A percentile compares a stretch with the other conserved stretches of the same genome.
Conservation (phyloP, 2,329 filamentous ascomycete genomes). For the Karstenula rhodostoma region DNA sequence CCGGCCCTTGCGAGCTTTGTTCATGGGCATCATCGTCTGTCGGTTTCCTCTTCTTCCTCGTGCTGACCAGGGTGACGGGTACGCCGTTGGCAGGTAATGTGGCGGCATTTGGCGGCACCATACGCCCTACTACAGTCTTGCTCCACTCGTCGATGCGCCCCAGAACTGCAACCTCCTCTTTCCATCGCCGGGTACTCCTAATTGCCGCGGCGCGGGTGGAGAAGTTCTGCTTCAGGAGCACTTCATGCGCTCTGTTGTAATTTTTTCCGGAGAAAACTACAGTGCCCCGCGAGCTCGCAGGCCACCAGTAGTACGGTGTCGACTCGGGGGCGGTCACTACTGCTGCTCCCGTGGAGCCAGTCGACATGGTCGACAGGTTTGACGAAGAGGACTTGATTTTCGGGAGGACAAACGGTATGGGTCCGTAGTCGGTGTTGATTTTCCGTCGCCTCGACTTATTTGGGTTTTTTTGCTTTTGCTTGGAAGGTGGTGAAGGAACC, state of each 20-base stretch:
- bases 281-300: conserved; percentile 66
- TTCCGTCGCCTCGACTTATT: conserved; percentile 30
- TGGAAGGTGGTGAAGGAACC: background rate
- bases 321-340: conserved; percentile 57
- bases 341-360: conserved; percentile 47
- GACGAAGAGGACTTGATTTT: conserved; percentile 65
- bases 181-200: conserved; percentile 74
- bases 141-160: conserved; percentile 41
- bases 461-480: conserved; percentile 21
- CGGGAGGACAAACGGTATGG: conserved; percentile 70
- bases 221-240: conserved; percentile 79
- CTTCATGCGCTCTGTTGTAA: conserved; percentile 73
- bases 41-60: conserved; percentile 47
- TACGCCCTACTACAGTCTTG: conserved; percentile 38
- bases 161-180: conserved; percentile 67
- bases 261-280: conserved; percentile 68
- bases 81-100: conserved; percentile 16
- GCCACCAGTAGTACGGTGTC: conserved; percentile 74
- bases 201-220: conserved; percentile 68
- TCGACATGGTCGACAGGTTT: conserved; percentile 54
- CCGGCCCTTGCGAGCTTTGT: conserved; percentile 17
- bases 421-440: conserved; percentile 57
- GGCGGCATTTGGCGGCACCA: conserved; percentile 21
- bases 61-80: conserved; percentile 38
- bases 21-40: conserved; percentile 15